Percentiles rank a stretch among this genome's conserved stretches.
Conservation (phyloP, 768 basidiomycete species). For the Tylopilus subfusipes region DNA sequence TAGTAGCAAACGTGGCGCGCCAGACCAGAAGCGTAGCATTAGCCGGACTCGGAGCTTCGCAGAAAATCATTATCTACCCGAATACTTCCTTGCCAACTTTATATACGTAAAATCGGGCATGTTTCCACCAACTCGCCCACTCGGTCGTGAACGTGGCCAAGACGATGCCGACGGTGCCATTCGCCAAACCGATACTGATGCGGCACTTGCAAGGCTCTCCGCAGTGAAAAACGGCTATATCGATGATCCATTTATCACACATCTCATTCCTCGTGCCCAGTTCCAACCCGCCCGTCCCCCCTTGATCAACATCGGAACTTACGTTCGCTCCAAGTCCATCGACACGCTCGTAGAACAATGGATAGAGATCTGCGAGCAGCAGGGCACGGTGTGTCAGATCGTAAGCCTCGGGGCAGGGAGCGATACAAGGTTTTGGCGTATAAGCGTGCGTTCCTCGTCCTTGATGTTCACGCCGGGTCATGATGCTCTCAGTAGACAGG, state of each 20-base stretch:
- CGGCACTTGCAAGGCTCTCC: constrained; percentile 80
- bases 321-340: constrained; percentile 75
- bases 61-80: neutral
- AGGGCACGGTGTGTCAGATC: constrained; percentile 66
- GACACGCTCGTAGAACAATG: constrained; percentile 72
- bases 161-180: constrained; percentile 57
- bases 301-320: constrained; percentile 94
- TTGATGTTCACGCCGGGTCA: neutral
- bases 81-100: neutral
- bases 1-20: too few relatives aligned
- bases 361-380: constrained; percentile 43
- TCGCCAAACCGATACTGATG: constrained; percentile 80
- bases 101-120: constrained; percentile 1
- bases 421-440: constrained; percentile 88
- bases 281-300: constrained; percentile 65
- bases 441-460: constrained; percentile 55
- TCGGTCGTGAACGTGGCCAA: constrained; percentile 16
- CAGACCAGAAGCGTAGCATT: too few relatives aligned
- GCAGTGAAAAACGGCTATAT: constrained; percentile 81
- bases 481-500: constrained; percentile 47
- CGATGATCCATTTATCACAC: constrained; percentile 19
- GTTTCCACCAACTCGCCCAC: constrained; percentile 13
- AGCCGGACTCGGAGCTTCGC: neutral
- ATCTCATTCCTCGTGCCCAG: constrained; percentile 67
- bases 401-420: constrained; percentile 78